Conservation (phyloP, 305 asterid species). For the Fraxinus dipetala region DNA sequence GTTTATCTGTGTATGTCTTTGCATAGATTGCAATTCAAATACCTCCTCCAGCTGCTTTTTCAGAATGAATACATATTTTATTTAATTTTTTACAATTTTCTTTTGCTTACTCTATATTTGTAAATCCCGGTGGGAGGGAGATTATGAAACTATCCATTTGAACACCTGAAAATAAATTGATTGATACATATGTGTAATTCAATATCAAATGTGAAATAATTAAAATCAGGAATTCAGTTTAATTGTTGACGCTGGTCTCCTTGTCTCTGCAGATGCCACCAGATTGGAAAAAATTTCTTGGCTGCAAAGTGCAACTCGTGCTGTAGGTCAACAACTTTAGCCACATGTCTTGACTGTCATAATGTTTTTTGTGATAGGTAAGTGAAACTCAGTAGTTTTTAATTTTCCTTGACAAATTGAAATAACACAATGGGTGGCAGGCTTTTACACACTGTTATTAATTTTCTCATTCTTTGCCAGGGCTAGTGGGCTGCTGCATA, state of each 20-base stretch:
- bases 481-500: not conserved
- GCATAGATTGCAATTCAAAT: slow-evolving; percentile 2
- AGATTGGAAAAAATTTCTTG: slow-evolving; percentile 48
- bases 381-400: slow-evolving; percentile 3
- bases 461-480: not conserved
- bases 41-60: slow-evolving; percentile 1
- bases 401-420: not conserved
- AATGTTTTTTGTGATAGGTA: slow-evolving; percentile 78
- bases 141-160: not conserved
- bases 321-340: slow-evolving; percentile 52
- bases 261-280: slow-evolving; percentile 55
- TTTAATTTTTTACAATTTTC: not conserved
- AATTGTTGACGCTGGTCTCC: slow-evolving; percentile 2
- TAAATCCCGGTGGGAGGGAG: not conserved
- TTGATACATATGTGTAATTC: not conserved
- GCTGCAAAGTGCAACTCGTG: slow-evolving; percentile 70
- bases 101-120: not conserved
- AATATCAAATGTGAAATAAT: slow-evolving; percentile 8
- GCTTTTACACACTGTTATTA: not conserved
- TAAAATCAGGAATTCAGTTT: not conserved
- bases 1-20: slow-evolving; percentile 15
- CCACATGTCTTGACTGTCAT: slow-evolving; percentile 64
- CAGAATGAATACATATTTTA: slow-evolving; percentile 3
- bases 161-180: slow-evolving; percentile 2
- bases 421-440: not conserved